Evolutionary conservation across 1,284 basidiomycete species (phyloP).

Genomic region (Athelia psychrophila): DNA sequence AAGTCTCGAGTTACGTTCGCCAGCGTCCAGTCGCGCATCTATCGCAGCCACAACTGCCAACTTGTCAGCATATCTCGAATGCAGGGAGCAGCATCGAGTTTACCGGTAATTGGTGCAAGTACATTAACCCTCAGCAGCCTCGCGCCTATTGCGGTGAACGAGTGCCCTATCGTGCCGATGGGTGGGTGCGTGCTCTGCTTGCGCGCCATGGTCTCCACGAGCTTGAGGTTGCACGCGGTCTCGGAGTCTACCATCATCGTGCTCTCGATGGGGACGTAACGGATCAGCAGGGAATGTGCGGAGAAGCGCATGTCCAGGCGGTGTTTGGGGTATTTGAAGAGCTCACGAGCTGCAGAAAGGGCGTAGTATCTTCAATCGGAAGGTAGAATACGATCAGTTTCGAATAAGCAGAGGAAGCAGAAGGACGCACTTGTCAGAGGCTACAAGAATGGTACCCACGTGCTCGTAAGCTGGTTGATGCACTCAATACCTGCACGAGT

Average conservation of each 20-base stretch:
- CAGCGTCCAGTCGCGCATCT: conserved; percentile 79
- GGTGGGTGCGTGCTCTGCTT: conserved; percentile 68
- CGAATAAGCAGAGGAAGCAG: not conserved
- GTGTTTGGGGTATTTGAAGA: conserved; percentile 79
- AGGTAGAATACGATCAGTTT: not conserved
- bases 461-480: conserved; percentile 75
- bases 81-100: conserved; percentile 7
- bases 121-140: conserved; percentile 80
- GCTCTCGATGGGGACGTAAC: conserved; percentile 77
- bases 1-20: conserved; percentile 59
- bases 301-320: conserved; percentile 70
- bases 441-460: conserved; percentile 69
- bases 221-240: conserved; percentile 82
- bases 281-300: conserved; percentile 72
- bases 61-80: conserved; percentile 1
- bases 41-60: conserved; percentile 57
- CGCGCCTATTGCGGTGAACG: conserved; percentile 85
- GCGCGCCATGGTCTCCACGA: conserved; percentile 71
- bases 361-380: conserved; percentile 71
- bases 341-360: conserved; percentile 78
- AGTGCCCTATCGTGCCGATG: conserved; percentile 79
- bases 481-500: conserved; percentile 66
- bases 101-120: conserved; percentile 80
- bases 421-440: conserved; percentile 69
- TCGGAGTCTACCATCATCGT: conserved; percentile 93